Base-by-base conservation (phyloP, 208 protist species). In the Acanthamoeba royreba region DNA sequence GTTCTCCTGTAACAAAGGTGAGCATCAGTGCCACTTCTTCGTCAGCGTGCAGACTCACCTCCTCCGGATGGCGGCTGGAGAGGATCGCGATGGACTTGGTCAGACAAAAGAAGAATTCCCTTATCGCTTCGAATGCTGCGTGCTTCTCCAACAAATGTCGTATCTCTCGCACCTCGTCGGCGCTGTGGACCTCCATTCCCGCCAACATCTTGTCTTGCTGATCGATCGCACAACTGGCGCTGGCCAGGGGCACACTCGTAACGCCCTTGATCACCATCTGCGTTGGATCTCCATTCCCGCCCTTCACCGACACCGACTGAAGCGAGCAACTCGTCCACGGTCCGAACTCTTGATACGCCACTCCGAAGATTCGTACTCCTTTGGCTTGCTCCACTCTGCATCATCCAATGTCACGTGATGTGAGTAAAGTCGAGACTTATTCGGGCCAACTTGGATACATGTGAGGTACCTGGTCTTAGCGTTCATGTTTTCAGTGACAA, bases 61-160 rank as follows among this genome's bases (percentile, higher is more conserved):
- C 72, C 7, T 83, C 72, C n/a, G 72, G 72, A 28, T 83, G 52
- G n/a, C 52, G 72, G 25, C 43, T 53, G 1, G 72, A 38, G 72
- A 38, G 35, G 43, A 45, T 83, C 19, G 72, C 43, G 72, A 83
- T 83, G 72, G 72, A 83, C 72, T 83, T 83, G 72, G 72, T 83
- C 43, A 83, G 72, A 5, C 43, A 17, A 17, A 83, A 83, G 72
- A 83, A 83, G 19, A 83, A 40, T 19, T 83, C 52, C n/a, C 17
- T 0, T 38, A 83, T 83, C 22, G 72, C 38, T 4, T 83, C 72
- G 72, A 83, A 83, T 4, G 72, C 72, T 7, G 38, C 8, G 43
- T 83, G 72, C 72, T 83, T 46, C 72, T 83, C 72, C 43, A 83
- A 45, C 72, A 83, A 33, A 11, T 53, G 8, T 15, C 72, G 72